These are phyloP conservation scores for barrel medic (Medicago truncatula) DNA, from an alignment of 306 rosid species.

Conservation along the genomic window MtrunA17r5.0-ANR NC_053044.1:52990501-52991000, in stretches of 20 bases:
- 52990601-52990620: conserved; percentile 50
- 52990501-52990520: conserved; percentile 42
- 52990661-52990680: conserved; percentile 87
- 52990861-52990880: conserved; percentile 63
- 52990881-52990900: conserved; percentile 40
- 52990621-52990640: conserved; percentile 67
- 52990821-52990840: conserved; percentile 69
- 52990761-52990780: conserved; percentile 81
- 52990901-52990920: conserved; percentile 51
- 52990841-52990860: conserved; percentile 65
- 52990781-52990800: conserved; percentile 72
- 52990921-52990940: conserved; percentile 61
- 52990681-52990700: conserved; percentile 93
- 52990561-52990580: conserved; percentile 70
- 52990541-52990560: conserved; percentile 89
- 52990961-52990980: conserved; percentile 71
- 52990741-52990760: conserved; percentile 82
- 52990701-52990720: conserved; percentile 83
- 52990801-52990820: conserved; percentile 73
- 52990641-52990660: conserved; percentile 77
- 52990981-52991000: conserved; percentile 78
- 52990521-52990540: conserved; percentile 86
- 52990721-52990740: conserved; percentile 92
- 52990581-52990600: conserved; percentile 70
- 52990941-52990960: conserved; percentile 84